These are phyloP conservation scores for Wallemia mellicola DNA, from an alignment of 1,284 basidiomycete species.

Conservation along the genomic window DNA sequence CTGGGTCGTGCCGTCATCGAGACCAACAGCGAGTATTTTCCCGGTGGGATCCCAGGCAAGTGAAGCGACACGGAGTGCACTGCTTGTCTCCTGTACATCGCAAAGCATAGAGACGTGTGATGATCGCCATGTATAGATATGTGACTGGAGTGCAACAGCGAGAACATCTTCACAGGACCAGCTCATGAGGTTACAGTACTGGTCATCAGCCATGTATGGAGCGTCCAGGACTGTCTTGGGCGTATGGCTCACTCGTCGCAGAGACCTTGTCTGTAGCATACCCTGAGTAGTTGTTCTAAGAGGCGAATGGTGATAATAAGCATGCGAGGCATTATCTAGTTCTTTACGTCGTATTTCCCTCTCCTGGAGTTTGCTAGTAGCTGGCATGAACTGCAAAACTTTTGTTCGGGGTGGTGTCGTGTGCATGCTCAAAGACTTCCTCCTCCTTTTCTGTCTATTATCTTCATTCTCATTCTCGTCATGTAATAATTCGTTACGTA, in stretches of 20 bases:
- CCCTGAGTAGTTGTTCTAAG: slow-evolving; percentile 69
- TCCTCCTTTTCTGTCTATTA: too few relatives aligned
- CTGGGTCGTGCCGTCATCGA: slow-evolving; percentile 53
- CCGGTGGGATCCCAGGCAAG: slow-evolving; percentile 28
- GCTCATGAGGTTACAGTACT: slow-evolving; percentile 90
- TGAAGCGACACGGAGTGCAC: too few relatives aligned
- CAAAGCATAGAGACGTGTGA: too few relatives aligned
- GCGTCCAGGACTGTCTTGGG: slow-evolving; percentile 94
- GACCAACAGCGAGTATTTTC: slow-evolving; percentile 68
- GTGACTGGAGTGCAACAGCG: slow-evolving; percentile 66
- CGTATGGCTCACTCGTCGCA: slow-evolving; percentile 53
- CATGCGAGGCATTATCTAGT: too few relatives aligned
- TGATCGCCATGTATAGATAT: slow-evolving; percentile 93
- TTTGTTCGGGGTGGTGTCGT: slow-evolving; percentile 15
- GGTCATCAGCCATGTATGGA: slow-evolving; percentile 78
- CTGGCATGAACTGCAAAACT: slow-evolving; percentile 12
- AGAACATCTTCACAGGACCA: slow-evolving; percentile 88
- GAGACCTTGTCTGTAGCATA: slow-evolving; percentile 47
- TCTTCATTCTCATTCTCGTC: too few relatives aligned
- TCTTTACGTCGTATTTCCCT: too few relatives aligned
- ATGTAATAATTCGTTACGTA: slow-evolving; percentile 2
- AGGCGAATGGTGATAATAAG: too few relatives aligned
- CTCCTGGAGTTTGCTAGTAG: too few relatives aligned
- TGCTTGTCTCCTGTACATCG: too few relatives aligned
- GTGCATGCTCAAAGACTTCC: too few relatives aligned